Evolutionary conservation across 1,284 basidiomycete species (phyloP).

Genomic region (Ustilago vetiveriae): DNA sequence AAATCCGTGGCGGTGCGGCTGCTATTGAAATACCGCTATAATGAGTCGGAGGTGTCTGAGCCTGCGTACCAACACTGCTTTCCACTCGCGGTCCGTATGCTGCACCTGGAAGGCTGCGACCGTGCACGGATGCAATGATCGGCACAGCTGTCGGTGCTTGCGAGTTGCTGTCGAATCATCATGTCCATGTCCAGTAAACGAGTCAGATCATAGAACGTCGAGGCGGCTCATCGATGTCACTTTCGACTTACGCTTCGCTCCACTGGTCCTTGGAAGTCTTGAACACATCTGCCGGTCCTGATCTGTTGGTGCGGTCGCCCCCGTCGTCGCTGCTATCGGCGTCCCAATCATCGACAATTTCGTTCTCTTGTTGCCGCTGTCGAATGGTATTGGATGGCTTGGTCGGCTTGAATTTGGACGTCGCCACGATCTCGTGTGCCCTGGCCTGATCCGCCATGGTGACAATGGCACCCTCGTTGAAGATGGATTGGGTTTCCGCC

Average conservation of each 20-base stretch:
- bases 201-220: too few species aligned
- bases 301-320: neutral
- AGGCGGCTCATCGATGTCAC: too few species aligned
- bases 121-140: slow-evolving; percentile 2
- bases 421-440: slow-evolving; percentile 18
- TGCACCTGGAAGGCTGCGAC: slow-evolving; percentile 28
- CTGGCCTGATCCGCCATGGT: slow-evolving; percentile 1
- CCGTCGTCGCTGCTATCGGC: slow-evolving; percentile 40
- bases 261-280: slow-evolving; percentile 33
- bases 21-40: slow-evolving; percentile 6
- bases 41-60: neutral
- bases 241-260: slow-evolving; percentile 35
- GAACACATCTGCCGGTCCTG: slow-evolving; percentile 23
- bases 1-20: slow-evolving; percentile 36
- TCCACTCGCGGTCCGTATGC: slow-evolving; percentile 31
- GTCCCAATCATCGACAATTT: slow-evolving; percentile 45
- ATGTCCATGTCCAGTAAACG: too few species aligned
- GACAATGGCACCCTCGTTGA: too few species aligned
- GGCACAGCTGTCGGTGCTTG: slow-evolving; percentile 34
- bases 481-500: too few species aligned
- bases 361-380: slow-evolving; percentile 5
- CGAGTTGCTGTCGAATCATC: slow-evolving; percentile 22
- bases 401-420: slow-evolving; percentile 36
- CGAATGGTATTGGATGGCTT: slow-evolving; percentile 7
- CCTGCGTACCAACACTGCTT: neutral